phyloP scores from a whole-genome alignment of 1,284 basidiomycete genomes.

The Coniophora puteana region DNA sequence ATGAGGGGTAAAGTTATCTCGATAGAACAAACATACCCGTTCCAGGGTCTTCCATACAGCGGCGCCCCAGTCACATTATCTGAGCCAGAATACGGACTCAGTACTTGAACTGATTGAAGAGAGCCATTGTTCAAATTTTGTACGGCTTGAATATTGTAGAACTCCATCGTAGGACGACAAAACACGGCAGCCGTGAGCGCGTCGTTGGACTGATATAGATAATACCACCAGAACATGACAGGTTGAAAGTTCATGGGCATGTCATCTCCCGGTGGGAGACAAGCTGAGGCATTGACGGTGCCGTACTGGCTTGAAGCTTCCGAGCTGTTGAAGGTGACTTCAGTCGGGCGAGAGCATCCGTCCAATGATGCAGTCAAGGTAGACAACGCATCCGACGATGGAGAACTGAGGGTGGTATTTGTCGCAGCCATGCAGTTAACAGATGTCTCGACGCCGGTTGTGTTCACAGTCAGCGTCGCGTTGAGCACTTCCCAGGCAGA shows the following conservation, averaged over 20 bases:
- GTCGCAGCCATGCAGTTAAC: slow-evolving; percentile 43
- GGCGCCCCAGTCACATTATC: slow-evolving; percentile 50
- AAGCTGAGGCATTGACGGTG: slow-evolving; percentile 37
- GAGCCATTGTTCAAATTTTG: slow-evolving; percentile 40
- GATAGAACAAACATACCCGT: slow-evolving; percentile 55
- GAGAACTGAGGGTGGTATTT: slow-evolving; percentile 15
- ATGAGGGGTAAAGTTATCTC: not conserved
- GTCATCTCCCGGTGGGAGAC: slow-evolving; percentile 28
- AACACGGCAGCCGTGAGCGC: slow-evolving; percentile 48
- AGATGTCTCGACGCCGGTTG: slow-evolving; percentile 46
- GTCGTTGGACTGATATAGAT: slow-evolving; percentile 21
- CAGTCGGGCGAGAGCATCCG: too few species aligned
- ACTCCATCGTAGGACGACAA: slow-evolving; percentile 46
- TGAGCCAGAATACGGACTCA: slow-evolving; percentile 24
- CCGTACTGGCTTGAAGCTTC: slow-evolving; percentile 52
- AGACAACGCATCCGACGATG: too few species aligned
- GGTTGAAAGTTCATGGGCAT: slow-evolving; percentile 44
- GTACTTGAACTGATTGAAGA: slow-evolving; percentile 32
- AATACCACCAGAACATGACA: slow-evolving; percentile 63
- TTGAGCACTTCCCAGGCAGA: too few species aligned
- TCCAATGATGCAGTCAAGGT: too few species aligned
- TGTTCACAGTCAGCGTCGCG: slow-evolving; percentile 48
- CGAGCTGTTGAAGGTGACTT: slow-evolving; percentile 36
- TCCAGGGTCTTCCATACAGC: slow-evolving; percentile 44
- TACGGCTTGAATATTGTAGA: slow-evolving; percentile 39